phyloP scores from a whole-genome alignment of 345 rosid genomes.

The Rhodomyrtus tomentosa region DNA sequence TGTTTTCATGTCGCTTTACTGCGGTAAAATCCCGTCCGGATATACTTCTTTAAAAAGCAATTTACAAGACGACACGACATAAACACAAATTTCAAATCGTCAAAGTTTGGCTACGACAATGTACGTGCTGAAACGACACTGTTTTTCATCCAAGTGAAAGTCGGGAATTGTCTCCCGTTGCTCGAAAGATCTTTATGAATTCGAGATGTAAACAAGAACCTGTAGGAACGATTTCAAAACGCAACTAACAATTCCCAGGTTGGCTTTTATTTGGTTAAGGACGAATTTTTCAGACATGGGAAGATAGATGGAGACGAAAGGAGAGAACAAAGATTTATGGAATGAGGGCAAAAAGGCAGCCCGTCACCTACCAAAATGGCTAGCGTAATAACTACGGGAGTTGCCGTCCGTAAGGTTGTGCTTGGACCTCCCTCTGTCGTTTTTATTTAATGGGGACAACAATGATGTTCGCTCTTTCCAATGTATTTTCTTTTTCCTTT shows the following conservation, averaged over 20 bases:
- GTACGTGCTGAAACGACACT: not conserved
- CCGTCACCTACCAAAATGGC: not conserved
- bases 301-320: not conserved
- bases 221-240: not conserved
- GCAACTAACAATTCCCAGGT: not conserved
- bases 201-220: not conserved
- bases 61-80: not conserved
- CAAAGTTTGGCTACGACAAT: not conserved
- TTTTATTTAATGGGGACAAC: not conserved
- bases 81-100: not conserved
- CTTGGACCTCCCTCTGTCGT: not conserved
- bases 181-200: not conserved
- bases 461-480: not conserved
- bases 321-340: not conserved
- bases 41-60: not conserved
- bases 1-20: too few species aligned
- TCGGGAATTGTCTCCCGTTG: not conserved
- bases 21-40: too few species aligned
- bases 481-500: not conserved
- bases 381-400: not conserved
- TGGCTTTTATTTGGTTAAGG: not conserved
- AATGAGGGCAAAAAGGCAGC: not conserved
- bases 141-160: not conserved
- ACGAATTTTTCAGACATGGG: not conserved
- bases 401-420: not conserved